Evolutionary conservation across 1,139 yeast genomes (phyloP), one percentile per base, ranked within the genome.

Genomic region (Magnusiomyces fungicola): DNA sequence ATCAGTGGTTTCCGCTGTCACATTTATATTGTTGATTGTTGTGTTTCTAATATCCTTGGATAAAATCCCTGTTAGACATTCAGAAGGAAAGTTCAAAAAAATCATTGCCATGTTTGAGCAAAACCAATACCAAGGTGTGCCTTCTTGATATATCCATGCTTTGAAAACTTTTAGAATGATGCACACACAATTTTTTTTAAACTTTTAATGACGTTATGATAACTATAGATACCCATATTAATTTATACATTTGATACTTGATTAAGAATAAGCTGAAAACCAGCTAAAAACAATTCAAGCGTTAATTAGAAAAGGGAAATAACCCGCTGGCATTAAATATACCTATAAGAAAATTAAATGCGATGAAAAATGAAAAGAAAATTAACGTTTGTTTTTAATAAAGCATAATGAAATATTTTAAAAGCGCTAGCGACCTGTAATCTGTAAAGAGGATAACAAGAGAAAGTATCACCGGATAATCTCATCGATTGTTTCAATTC

Each of bases 1-100:
- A 36, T 76, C 86, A 0, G 89, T 95, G 0, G 79, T 84, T 14
- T 71, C 79, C 12, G 74, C 77, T 1, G 78, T 86, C 21, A 78
- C 83, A 2, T 68, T 78, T 1, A 59, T 82, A 16, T 52, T 83
- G 5, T 44, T 73, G 0, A 63, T 74, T 6, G 68, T 80, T 10
- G 41, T 65, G 59, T 6, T 63, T 49, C 53, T 68, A 56, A 66
- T 68, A 10, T 63, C 61, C 44, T 51, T 55, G 48, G 58, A 57
- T 49, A 61, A 67, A 34, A 69, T 76, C 3, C 83, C 83, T 1
- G 69, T 79, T 9, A 78, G 77, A 50, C 74, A 72, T 54, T 80
- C 79, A 56, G 73, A 80, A 53, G 74, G 73, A 46, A 69, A 74
- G 49, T 80, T 86, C 83, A 76, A 72, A 53, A 72, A 71, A 50